Percentiles rank a stretch among this genome's conserved stretches.
These are phyloP conservation scores for Ganoderma meredithae DNA, from an alignment of 1,284 basidiomycete species.

Conservation along the genomic window DNA sequence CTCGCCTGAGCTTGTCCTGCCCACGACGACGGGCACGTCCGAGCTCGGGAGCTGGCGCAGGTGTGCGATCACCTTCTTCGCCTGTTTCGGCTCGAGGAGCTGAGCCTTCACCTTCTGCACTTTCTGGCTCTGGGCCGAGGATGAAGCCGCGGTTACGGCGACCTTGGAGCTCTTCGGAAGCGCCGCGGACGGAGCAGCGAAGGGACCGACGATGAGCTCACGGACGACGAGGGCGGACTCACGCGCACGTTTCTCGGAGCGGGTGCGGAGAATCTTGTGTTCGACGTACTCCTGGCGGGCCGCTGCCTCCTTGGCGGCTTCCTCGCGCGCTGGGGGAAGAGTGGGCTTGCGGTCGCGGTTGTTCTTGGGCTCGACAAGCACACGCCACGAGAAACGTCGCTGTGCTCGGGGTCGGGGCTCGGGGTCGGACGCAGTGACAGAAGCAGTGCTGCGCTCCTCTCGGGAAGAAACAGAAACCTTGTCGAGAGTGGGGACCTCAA, in stretches of 20 bases:
- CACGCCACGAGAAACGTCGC: constrained; percentile 40
- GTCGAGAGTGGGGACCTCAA: background rate
- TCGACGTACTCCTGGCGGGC: constrained; percentile 29
- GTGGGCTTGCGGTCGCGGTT: constrained; percentile 44
- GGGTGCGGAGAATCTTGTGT: constrained; percentile 41
- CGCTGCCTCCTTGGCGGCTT: constrained; percentile 23
- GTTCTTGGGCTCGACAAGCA: constrained; percentile 29
- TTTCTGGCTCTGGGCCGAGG: constrained; percentile 49
- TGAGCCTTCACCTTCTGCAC: constrained; percentile 75
- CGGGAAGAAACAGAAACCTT: background rate
- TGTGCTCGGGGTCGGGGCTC: constrained; percentile 21
- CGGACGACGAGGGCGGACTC: constrained; percentile 69
- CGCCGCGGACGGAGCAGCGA: constrained; percentile 31
- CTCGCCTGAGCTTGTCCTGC: constrained; percentile 32
- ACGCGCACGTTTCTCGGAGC: constrained; percentile 66
- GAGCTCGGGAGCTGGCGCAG: constrained; percentile 56
- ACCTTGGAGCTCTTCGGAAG: constrained; percentile 44
- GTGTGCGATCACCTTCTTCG: constrained; percentile 73
- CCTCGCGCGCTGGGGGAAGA: constrained; percentile 48
- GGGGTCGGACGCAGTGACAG: background rate
- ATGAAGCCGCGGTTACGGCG: constrained; percentile 42
- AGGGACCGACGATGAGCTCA: constrained; percentile 70
- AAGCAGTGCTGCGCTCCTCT: background rate
- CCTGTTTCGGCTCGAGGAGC: constrained; percentile 69
- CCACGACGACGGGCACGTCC: constrained; percentile 34